Evolutionary conservation across 768 basidiomycete genomes (phyloP), one percentile per base, ranked within the genome.

Genomic region (Psilocybe cubensis): DNA sequence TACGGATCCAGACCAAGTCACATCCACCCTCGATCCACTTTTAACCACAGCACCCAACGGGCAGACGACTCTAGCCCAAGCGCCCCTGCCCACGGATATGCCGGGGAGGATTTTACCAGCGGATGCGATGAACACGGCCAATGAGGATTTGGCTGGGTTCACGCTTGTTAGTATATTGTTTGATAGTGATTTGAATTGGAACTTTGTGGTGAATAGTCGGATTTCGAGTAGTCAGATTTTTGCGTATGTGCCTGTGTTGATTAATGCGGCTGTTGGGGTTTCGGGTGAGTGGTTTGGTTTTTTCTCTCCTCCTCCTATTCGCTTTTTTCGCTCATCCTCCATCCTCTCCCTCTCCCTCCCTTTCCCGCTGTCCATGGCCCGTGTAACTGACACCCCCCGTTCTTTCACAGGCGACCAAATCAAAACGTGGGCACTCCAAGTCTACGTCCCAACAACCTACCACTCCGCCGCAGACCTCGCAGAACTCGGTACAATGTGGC

Each of bases 201-300:
- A 63, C 0, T 92, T 86, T 62, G 89, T 94, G 3, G 83, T 86
- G 38, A 61, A 62, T 12, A 85, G 77, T 57, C 57, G 72, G 7
- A 76, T 87, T 53, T 81, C 90, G 0, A 78, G 84, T 2, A 87
- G 81, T 46, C 92, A 98, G 74, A 79, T 98, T 41, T 91, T 98
- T 66, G 84, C 82, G 11, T 88, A 79, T 65, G 74, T 88, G 53
- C 92, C 93, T 1, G 24, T 66, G 0, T 68, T 79, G 43, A 68
- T 81, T 25, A 55, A 63, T 1, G 69, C 63, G 8, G 74, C 76
- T 9, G 63, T 79, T 1, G 67, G 58, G 0, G 66, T 76, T 77
- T 48, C 28, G 70, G 65, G 79, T 79, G 48, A 25, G 74, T 68
- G 14, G 21, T 60, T 31, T 10, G 44, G 49, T 35, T 29, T 38